Evolutionary conservation across 139 green algal species (phyloP).

Genomic region (Edaphochlamys debaryana): DNA sequence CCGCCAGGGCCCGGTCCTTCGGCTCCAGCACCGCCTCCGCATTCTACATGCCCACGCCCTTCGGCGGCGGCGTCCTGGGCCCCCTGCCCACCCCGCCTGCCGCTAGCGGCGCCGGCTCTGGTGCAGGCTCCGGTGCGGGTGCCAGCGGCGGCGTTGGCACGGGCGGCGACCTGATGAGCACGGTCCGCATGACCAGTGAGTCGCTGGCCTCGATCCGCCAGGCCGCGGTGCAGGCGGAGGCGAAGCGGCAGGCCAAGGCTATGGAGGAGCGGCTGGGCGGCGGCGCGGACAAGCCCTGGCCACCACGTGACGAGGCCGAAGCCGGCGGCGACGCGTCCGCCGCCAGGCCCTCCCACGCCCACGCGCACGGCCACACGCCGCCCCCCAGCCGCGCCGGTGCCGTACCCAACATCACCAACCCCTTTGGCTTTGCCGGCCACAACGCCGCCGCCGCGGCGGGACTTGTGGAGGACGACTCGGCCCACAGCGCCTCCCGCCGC

Average conservation of each 20-base stretch:
- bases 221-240: conserved; percentile 18
- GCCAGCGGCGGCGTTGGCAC: neutral
- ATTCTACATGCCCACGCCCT: conserved; percentile 5
- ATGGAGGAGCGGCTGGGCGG: conserved; percentile 37
- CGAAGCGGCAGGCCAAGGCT: neutral
- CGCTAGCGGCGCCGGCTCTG: neutral
- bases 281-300: neutral
- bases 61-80: neutral
- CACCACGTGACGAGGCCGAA: too few species aligned
- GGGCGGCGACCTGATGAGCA: neutral
- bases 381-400: neutral
- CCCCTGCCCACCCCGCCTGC: neutral
- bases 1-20: neutral
- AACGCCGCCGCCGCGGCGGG: conserved; percentile 6
- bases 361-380: neutral
- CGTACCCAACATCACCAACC: neutral
- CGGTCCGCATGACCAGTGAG: conserved; percentile 1
- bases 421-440: conserved; percentile 1
- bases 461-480: neutral
- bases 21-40: neutral
- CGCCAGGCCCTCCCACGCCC: neutral
- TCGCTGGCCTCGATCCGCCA: conserved; percentile 19
- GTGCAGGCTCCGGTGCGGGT: neutral
- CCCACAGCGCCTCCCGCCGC: too few species aligned
- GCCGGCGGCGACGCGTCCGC: too few species aligned